Percentiles rank a stretch among this genome's conserved stretches.
Conservation (phyloP, 2,329 filamentous ascomycete species). For the Fusarium ambrosium region DNA sequence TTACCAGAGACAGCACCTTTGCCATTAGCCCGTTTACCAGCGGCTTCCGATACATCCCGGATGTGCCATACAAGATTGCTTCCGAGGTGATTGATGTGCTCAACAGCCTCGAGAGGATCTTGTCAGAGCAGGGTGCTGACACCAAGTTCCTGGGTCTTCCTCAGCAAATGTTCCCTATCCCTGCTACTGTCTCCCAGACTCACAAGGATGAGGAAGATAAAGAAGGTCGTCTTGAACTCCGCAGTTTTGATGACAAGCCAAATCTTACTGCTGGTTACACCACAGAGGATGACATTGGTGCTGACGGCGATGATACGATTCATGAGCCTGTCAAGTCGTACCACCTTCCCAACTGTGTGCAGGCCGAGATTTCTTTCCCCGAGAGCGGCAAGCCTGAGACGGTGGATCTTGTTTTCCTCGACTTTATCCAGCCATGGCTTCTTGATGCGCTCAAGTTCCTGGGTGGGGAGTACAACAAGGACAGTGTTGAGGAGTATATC, state of each 20-base stretch:
- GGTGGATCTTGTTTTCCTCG: conserved; percentile 91
- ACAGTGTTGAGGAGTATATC: conserved; percentile 65
- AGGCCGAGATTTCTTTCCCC: conserved; percentile 75
- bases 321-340: conserved; percentile 83
- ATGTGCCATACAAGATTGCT: conserved; percentile 85
- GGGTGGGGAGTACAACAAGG: conserved; percentile 63
- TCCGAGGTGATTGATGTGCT: conserved; percentile 74
- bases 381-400: conserved; percentile 70
- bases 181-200: conserved; percentile 28
- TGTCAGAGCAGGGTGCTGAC: conserved; percentile 55
- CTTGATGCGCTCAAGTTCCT: conserved; percentile 77
- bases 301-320: conserved; percentile 90
- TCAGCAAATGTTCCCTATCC: conserved; percentile 54
- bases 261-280: conserved; percentile 81
- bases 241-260: conserved; percentile 50
- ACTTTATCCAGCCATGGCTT: conserved; percentile 89
- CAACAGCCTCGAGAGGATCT: conserved; percentile 67
- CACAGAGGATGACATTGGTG: conserved; percentile 85
- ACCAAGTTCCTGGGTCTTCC: conserved; percentile 65
- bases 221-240: conserved; percentile 51
- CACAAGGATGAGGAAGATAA: conserved; percentile 34
- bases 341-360: conserved; percentile 85
- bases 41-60: conserved; percentile 79
- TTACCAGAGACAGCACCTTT: conserved; percentile 89
- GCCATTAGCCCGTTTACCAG: conserved; percentile 91